phyloP scores from a whole-genome alignment of 169 alveolate genomes.

The Perkinsus marinus region DNA sequence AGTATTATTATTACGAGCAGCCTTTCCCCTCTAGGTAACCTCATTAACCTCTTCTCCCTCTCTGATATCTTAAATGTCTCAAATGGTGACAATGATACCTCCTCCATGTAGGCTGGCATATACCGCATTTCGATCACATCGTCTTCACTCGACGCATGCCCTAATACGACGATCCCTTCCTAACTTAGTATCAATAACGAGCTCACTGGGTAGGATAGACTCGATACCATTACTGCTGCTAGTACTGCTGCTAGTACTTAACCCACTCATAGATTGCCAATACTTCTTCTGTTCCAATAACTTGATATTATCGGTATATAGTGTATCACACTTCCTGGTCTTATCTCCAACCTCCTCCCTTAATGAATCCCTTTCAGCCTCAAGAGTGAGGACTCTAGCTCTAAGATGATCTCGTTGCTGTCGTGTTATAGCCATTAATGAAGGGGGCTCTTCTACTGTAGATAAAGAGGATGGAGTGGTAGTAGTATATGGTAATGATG shows the following conservation, averaged over 20 bases:
- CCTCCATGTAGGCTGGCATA: background rate
- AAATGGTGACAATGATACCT: background rate
- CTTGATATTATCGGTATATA: background rate
- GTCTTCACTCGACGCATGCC: too few relatives aligned
- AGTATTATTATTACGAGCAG: background rate
- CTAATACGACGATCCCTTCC: too few relatives aligned
- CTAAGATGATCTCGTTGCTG: background rate
- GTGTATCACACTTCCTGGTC: background rate
- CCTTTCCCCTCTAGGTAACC: background rate
- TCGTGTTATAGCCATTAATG: background rate
- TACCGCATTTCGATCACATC: background rate
- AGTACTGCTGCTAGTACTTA: too few relatives aligned
- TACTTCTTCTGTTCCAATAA: background rate
- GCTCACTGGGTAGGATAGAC: background rate
- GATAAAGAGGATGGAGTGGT: background rate
- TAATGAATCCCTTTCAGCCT: background rate
- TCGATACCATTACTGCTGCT: background rate
- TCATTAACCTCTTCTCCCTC: background rate
- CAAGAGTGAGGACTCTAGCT: background rate
- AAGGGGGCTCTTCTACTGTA: background rate
- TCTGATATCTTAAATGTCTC: background rate
- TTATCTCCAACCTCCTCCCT: background rate
- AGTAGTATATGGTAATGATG: background rate
- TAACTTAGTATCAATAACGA: background rate
- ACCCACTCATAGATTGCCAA: background rate